Evolutionary conservation across 441 rosid species (phyloP).

Genomic region (Erodium trifolium): DNA sequence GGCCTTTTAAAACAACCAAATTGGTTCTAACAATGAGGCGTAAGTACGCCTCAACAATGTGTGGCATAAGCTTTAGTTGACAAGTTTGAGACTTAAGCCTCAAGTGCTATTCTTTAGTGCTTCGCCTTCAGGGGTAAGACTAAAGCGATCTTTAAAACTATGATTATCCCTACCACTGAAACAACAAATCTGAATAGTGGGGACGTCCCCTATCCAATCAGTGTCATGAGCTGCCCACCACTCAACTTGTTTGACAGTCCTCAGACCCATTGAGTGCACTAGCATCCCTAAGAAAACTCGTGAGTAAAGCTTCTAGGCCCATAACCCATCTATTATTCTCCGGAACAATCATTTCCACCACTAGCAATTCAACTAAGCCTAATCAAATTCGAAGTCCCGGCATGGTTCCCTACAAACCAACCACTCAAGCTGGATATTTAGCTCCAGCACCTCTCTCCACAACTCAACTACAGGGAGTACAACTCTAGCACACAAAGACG

Average conservation of each 20-base stretch:
- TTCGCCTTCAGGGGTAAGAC: too few species aligned
- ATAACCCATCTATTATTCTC: background rate
- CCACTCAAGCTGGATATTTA: background rate
- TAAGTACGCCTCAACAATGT: too few species aligned
- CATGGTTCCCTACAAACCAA: slow-evolving; percentile 1
- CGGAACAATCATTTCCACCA: background rate
- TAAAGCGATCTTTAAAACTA: too few species aligned
- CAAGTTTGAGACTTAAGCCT: too few species aligned
- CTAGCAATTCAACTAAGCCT: background rate
- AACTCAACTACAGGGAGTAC: too few species aligned
- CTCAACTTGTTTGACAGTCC: too few species aligned
- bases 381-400: background rate
- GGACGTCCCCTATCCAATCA: background rate
- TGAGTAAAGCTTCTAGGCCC: too few species aligned
- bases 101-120: too few species aligned
- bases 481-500: too few species aligned
- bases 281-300: background rate
- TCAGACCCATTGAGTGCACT: background rate
- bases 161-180: background rate
- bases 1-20: too few species aligned
- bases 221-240: background rate
- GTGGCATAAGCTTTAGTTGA: too few species aligned
- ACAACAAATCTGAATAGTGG: background rate
- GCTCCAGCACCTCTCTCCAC: background rate
- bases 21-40: too few species aligned